These are phyloP conservation scores for Imleria badia DNA, from an alignment of 768 basidiomycete genomes.

Conservation along the genomic window DNA sequence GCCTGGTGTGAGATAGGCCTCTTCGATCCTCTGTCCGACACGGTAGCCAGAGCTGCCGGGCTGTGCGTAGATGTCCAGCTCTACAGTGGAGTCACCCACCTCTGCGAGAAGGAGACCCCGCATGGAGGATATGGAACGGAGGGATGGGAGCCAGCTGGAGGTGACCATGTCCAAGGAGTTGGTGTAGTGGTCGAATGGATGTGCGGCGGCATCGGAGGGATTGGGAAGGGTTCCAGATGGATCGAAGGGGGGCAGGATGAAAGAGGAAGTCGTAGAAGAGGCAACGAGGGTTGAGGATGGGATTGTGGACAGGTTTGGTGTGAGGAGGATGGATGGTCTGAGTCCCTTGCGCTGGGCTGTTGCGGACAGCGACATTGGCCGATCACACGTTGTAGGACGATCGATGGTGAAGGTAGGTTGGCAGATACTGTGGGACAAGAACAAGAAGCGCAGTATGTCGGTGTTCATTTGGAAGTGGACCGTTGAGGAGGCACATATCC, in stretches of 20 bases:
- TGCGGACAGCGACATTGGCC: slow-evolving; percentile 12
- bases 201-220: slow-evolving; percentile 23
- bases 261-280: slow-evolving; percentile 26
- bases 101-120: slow-evolving; percentile 48
- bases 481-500: too few species aligned
- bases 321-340: slow-evolving; percentile 18
- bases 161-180: slow-evolving; percentile 1
- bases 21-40: slow-evolving; percentile 41
- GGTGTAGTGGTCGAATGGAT: slow-evolving; percentile 1
- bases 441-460: slow-evolving; percentile 1
- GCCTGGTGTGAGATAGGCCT: slow-evolving; percentile 32
- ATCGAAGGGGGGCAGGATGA: slow-evolving; percentile 16
- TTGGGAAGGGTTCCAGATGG: slow-evolving; percentile 13
- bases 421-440: slow-evolving; percentile 13
- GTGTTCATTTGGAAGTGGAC: slow-evolving; percentile 26
- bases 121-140: slow-evolving; percentile 43
- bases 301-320: slow-evolving; percentile 27
- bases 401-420: slow-evolving; percentile 2
- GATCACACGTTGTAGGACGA: slow-evolving; percentile 9
- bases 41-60: slow-evolving; percentile 38
- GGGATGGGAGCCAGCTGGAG: slow-evolving; percentile 22
- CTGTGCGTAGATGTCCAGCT: slow-evolving; percentile 37
- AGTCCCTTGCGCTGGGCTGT: neutral
- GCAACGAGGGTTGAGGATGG: slow-evolving; percentile 25
- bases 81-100: slow-evolving; percentile 46